Evolutionary conservation across 176 grass and related monocot species (phyloP).

Genomic region (Musa beccarii): DNA sequence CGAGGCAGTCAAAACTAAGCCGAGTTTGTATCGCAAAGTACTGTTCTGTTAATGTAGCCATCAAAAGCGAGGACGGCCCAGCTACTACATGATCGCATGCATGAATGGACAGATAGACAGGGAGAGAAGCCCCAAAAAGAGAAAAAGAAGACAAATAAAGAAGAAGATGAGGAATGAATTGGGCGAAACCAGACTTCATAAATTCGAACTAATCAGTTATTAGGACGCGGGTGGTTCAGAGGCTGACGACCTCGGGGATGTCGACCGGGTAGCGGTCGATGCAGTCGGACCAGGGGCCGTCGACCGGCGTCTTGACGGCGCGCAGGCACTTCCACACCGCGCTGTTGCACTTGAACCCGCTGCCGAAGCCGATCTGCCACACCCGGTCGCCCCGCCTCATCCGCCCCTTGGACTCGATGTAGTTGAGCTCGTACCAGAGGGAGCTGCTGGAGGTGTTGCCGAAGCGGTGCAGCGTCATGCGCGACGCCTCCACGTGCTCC

Average conservation of each 20-base stretch:
- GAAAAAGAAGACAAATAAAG: no score
- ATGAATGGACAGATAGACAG: no score
- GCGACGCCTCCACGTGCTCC: conserved; percentile 75
- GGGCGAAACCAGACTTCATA: no score
- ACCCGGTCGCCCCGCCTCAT: conserved; percentile 51
- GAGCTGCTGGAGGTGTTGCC: conserved; percentile 96
- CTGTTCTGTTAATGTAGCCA: no score
- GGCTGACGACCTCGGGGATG: conserved; percentile 7
- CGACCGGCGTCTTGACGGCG: conserved; percentile 4
- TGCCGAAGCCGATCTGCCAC: conserved; percentile 84
- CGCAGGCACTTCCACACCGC: conserved; percentile 67
- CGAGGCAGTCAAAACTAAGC: no score
- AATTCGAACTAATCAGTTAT: no score
- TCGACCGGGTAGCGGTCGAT: conserved; percentile 14
- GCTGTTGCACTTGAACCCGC: conserved; percentile 96
- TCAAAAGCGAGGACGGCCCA: no score
- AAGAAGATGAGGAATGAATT: no score
- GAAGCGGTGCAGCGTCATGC: conserved; percentile 87
- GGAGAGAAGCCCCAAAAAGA: no score
- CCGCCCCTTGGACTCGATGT: conserved; percentile 71
- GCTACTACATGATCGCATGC: no score
- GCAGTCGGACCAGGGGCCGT: conserved; percentile 12
- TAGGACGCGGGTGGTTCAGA: not conserved
- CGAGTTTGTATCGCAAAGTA: no score
- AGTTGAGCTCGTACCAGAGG: conserved; percentile 87